Base-by-base conservation (phyloP, 441 rosid genomes). In the Daphne laureola region DNA sequence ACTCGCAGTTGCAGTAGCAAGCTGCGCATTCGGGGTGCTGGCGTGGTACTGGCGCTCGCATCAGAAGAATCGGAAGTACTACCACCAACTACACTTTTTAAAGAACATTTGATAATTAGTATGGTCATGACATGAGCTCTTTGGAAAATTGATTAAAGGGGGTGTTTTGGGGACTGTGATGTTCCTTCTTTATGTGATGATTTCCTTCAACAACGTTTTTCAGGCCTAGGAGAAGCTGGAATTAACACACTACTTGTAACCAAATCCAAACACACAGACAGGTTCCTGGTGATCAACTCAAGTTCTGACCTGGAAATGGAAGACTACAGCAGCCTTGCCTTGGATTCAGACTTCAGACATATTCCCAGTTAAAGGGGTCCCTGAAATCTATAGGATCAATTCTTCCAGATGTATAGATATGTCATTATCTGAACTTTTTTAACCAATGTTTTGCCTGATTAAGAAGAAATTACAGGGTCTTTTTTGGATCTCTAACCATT, bases 11-110 rank as follows among this genome's bases (percentile, higher is more conserved):
- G 97, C 97, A 21, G 61, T 93, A 14, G 95, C 95, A 53, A 93
- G 97, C 81, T 87, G 96, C 72, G 95, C 96, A 40, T 93, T 93
- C 63, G 97, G 97, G 60, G 98, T 93, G 0, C 95, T 93, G 12
- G 96, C 98, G 11, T 93, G 96, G 78, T 93, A 82, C 78, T 93
- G 98, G 97, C 90, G 98, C 23, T 81, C 96, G 7, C 96, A 69
- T 63, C 97, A 93, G 83, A 93, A 93, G 90, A 93, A 75, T 70
- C 84, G 89, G 57, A 93, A 89, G 98, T 93, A 88, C 72, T 66
- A 69, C 74, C 83, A 78, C 72, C 87, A 86, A 57, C 89, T 81
- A 55, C 84, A 80, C 76, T 78, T 87, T 79, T 76, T 78, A 78
- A 86, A 86, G 78, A 79, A 69, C 73, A 79, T 81, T 67, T 79